Conservation (phyloP, 106 monocot genomes). For the Ottelia alismoides region DNA sequence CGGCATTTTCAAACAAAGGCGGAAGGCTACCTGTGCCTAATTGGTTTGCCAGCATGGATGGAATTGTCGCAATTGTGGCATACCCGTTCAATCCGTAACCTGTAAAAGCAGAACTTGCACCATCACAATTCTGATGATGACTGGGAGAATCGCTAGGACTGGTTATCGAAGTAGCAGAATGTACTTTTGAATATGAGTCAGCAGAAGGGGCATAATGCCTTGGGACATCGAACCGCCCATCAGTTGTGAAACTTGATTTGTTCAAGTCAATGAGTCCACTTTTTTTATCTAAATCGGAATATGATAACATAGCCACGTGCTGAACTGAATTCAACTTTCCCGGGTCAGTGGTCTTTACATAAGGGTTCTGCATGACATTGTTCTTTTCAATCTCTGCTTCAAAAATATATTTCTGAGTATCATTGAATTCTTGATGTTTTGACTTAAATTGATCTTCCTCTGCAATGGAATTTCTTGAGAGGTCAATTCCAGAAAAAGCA, state of each 20-base stretch:
- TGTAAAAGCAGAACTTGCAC: slow-evolving; percentile 23
- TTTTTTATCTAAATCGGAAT: slow-evolving; percentile 19
- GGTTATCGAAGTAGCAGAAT: slow-evolving; percentile 19
- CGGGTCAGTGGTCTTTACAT: slow-evolving; percentile 15
- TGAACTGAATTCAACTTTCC: slow-evolving; percentile 13
- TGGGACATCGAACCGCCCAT: slow-evolving; percentile 14
- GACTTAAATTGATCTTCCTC: slow-evolving; percentile 26
- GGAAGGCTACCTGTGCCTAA: slow-evolving; percentile 24
- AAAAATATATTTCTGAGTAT: slow-evolving; percentile 33
- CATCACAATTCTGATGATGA: slow-evolving; percentile 29
- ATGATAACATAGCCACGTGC: slow-evolving; percentile 9
- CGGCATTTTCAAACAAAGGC: slow-evolving; percentile 33
- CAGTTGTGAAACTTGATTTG: slow-evolving; percentile 11
- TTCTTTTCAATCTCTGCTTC: slow-evolving; percentile 24
- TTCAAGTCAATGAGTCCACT: slow-evolving; percentile 7
- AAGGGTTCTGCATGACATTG: slow-evolving; percentile 7
- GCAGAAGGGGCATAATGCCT: slow-evolving; percentile 17
- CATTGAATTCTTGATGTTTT: slow-evolving; percentile 40
- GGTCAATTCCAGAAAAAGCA: slow-evolving; percentile 51
- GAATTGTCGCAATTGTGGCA: slow-evolving; percentile 17
- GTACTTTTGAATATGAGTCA: slow-evolving; percentile 34
- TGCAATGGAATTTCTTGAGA: slow-evolving; percentile 23
- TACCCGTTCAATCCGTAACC: slow-evolving; percentile 26
- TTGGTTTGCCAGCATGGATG: slow-evolving; percentile 34
- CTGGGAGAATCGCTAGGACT: slow-evolving; percentile 34